Evolutionary conservation across 176 grass and related monocot species (phyloP).

Genomic region (Otatea glauca): DNA sequence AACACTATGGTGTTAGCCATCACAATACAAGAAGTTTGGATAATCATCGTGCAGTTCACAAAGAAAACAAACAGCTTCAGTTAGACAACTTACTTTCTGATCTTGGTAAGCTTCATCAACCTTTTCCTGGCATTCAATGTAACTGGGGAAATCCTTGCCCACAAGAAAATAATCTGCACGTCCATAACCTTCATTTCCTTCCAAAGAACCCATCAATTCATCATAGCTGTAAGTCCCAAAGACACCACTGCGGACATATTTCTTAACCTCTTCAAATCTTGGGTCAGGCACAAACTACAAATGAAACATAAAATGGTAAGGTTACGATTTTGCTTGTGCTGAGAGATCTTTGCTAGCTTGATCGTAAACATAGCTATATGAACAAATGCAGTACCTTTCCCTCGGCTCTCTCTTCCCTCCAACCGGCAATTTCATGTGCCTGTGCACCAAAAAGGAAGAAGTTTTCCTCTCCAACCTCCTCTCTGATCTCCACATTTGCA

Average conservation of each 20-base stretch:
- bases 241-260: conserved; percentile 77
- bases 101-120: conserved; percentile 89
- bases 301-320: conserved; percentile 11
- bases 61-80: conserved; percentile 23
- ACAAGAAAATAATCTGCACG: conserved; percentile 99
- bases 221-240: conserved; percentile 80
- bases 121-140: conserved; percentile 91
- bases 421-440: conserved; percentile 86
- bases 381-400: conserved; percentile 72
- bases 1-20: not conserved
- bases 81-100: conserved; percentile 66
- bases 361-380: conserved; percentile 8
- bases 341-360: conserved; percentile 29
- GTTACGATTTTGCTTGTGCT: not conserved
- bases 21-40: conserved; percentile 6
- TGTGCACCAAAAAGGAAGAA: conserved; percentile 97
- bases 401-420: conserved; percentile 84
- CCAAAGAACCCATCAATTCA: conserved; percentile 95
- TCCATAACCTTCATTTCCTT: conserved; percentile 96
- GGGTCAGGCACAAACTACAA: conserved; percentile 90
- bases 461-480: conserved; percentile 97
- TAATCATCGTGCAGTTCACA: not conserved
- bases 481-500: conserved; percentile 98
- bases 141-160: conserved; percentile 96
- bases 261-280: conserved; percentile 96